phyloP scores from a whole-genome alignment of 208 protist species.

The Leishmania major region DNA sequence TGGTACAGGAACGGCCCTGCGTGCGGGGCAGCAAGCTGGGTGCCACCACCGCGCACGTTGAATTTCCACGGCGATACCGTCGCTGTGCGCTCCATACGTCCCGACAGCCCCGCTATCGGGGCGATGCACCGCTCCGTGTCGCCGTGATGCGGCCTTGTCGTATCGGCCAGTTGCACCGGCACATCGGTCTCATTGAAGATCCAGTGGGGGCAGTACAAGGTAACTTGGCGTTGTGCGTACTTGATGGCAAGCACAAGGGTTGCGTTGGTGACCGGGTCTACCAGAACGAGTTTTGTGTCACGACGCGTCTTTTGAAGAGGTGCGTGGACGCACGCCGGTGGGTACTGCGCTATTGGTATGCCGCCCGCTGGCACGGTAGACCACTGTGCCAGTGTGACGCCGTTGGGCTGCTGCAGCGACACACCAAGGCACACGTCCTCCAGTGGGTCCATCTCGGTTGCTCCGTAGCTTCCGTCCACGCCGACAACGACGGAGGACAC shows the following conservation, averaged over 20 bases:
- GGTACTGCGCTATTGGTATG: slow-evolving; percentile 9
- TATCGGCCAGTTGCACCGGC: slow-evolving; percentile 50
- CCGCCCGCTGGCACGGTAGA: neutral
- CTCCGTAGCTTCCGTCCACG: slow-evolving; percentile 33
- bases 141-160: slow-evolving; percentile 5
- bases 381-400: slow-evolving; percentile 33
- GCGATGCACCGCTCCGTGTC: slow-evolving; percentile 8
- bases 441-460: slow-evolving; percentile 70
- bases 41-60: neutral
- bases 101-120: slow-evolving; percentile 21
- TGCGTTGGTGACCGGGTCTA: slow-evolving; percentile 32
- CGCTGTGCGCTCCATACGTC: slow-evolving; percentile 19
- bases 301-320: slow-evolving; percentile 16
- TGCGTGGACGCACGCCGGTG: slow-evolving; percentile 40
- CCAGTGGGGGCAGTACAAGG: slow-evolving; percentile 64
- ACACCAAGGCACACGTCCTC: slow-evolving; percentile 64
- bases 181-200: slow-evolving; percentile 63
- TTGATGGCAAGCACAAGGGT: slow-evolving; percentile 53
- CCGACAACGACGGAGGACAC: slow-evolving; percentile 39
- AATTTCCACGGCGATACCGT: slow-evolving; percentile 18
- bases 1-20: slow-evolving; percentile 39
- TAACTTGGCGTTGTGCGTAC: slow-evolving; percentile 41
- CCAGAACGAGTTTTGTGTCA: slow-evolving; percentile 33
- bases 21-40: neutral
- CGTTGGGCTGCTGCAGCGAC: slow-evolving; percentile 58